Evolutionary conservation across 805 yeast species (phyloP), one percentile per base, ranked within the genome.

Genomic region (Kregervanrija delftensis): DNA sequence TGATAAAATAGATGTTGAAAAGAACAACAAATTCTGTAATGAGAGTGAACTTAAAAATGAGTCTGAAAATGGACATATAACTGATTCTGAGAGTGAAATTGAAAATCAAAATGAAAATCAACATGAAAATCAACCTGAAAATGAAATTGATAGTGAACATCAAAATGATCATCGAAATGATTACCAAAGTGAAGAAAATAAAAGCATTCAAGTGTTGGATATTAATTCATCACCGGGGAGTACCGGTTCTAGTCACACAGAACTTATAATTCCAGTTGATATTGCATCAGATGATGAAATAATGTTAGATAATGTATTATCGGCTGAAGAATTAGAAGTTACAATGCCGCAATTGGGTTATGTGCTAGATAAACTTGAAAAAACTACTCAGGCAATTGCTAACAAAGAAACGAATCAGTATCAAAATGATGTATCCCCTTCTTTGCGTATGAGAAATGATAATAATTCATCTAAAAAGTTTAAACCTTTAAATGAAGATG

Each of bases 281-380:
- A 44, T 43, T 15, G 49, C 45, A 17, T 42, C 50, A n/a, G 52
- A 49, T 15, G 48, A 49, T 35, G 52, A 49, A 28, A 44, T 49
- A 8, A 14, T 49, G n/a, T 42, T 49, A 13, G 49, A 44, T 13
- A 42, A 49, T 39, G 44, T 17, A n/a, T 10, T 35, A 11, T 14
- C 14, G 12, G 35, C 28, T 3, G 34, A 38, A 14, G 39, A 36
- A 22, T 13, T 22, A 22, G 13, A 15, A 5, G 12, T 14, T 8
- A 30, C 42, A 11, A 11, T 12, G 16, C 16, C 6, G n/a, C 38
- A 13, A 3, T 35, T 35, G 38, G 9, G 38, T 33, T 9, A n/a
- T 33, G 15, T 14, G 9, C 9, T 5, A 9, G 40, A 36, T n/a
- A 33, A 14, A 14, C 35, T 14, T 5, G 11, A 33, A 33, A 8